Evolutionary conservation across 2,329 filamentous ascomycete species (phyloP).

Genomic region (Colletotrichum caudatum): DNA sequence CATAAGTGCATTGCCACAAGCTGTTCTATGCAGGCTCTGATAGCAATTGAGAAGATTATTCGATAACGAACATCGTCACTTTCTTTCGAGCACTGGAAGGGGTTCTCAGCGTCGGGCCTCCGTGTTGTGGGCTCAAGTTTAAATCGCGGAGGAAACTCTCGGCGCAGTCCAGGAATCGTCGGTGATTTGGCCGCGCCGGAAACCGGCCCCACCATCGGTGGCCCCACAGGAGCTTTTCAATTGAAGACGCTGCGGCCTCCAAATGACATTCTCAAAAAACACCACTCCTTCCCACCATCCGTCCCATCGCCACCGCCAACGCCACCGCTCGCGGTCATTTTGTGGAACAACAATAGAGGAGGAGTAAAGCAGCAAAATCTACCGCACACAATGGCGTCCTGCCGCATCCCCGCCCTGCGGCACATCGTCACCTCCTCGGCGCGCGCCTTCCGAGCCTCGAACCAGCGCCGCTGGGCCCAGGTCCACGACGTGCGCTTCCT

Average conservation of each 20-base stretch:
- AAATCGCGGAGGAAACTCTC: not conserved
- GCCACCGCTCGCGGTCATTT: not conserved
- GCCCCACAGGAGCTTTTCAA: slow-evolving; percentile 34
- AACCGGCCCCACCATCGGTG: slow-evolving; percentile 26
- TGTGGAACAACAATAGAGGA: not conserved
- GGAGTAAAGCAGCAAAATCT: slow-evolving; percentile 1
- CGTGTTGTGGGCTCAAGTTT: not conserved
- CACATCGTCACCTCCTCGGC: slow-evolving; percentile 54
- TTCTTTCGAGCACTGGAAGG: not conserved
- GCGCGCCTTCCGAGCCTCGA: slow-evolving; percentile 50
- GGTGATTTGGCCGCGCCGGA: slow-evolving; percentile 19
- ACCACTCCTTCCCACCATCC: not conserved
- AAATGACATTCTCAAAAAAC: slow-evolving; percentile 30
- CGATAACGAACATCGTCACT: not conserved
- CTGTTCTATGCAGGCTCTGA: not conserved
- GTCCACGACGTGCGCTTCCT: slow-evolving; percentile 94
- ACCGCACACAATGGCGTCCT: slow-evolving; percentile 59
- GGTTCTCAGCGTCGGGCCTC: not conserved
- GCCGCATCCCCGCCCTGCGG: slow-evolving; percentile 62
- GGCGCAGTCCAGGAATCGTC: not conserved
- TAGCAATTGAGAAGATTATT: not conserved
- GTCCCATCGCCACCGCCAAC: slow-evolving; percentile 8
- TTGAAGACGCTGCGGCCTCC: slow-evolving; percentile 27
- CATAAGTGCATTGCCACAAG: not conserved
- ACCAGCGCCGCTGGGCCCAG: slow-evolving; percentile 88